Conservation (phyloP, 169 alveolate species). For the Plasmodium berghei region DNA sequence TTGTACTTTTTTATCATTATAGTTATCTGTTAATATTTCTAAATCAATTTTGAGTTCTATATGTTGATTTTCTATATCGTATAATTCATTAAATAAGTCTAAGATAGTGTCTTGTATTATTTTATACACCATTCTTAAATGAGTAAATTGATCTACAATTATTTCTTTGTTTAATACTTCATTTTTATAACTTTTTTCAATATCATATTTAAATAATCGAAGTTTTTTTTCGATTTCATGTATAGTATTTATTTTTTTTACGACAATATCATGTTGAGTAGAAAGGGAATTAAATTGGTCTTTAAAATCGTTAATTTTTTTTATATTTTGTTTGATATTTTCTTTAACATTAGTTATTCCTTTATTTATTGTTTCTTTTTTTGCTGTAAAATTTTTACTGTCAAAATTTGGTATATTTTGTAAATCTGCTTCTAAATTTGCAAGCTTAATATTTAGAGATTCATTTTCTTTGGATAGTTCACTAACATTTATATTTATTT, state of each 20-base stretch:
- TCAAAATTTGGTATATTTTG: neutral
- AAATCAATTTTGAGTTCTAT: slow-evolving; percentile 4
- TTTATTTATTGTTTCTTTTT: neutral
- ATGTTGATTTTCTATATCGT: slow-evolving; percentile 3
- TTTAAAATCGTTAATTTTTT: neutral
- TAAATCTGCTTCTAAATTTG: neutral
- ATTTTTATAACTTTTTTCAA: slow-evolving; percentile 15
- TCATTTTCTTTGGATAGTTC: no score
- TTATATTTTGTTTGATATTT: slow-evolving; percentile 12
- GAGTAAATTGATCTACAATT: neutral
- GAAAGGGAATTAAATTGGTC: neutral
- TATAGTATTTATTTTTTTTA: slow-evolving; percentile 7
- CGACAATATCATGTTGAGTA: neutral
- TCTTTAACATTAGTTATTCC: slow-evolving; percentile 11
- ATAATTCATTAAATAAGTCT: neutral
- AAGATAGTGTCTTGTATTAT: slow-evolving; percentile 1
- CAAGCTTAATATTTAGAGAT: no score
- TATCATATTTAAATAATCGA: slow-evolving; percentile 11
- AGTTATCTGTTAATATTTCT: neutral
- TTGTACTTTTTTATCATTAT: slow-evolving; percentile 20
- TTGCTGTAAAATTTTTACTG: neutral
- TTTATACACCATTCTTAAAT: slow-evolving; percentile 3
- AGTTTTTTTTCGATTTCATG: slow-evolving; percentile 14
- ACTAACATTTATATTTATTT: neutral
- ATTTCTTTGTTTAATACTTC: neutral